phyloP scores from a whole-genome alignment of 352 stramenopile species.

The Globisporangium heterothallicum region DNA sequence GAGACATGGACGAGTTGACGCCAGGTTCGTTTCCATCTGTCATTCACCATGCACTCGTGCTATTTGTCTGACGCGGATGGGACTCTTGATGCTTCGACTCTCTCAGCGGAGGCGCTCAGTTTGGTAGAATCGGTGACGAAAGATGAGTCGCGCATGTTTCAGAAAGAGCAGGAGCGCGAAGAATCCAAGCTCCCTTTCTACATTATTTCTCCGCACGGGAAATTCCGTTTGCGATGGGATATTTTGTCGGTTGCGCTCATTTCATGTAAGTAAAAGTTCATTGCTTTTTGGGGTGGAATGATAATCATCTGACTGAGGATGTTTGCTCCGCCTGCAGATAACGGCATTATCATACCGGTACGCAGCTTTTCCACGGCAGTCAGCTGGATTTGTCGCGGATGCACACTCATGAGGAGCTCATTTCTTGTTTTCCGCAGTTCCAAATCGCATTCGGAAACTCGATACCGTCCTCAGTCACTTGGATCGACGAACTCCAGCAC shows the following conservation, averaged over 20 bases:
- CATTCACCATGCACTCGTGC: not conserved
- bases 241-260: constrained; percentile 65
- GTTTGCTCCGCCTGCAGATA: constrained; percentile 34
- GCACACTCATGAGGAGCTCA: not conserved
- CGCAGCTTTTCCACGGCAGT: too few species aligned
- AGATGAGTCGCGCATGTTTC: constrained; percentile 86
- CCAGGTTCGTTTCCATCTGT: constrained; percentile 30
- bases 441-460: constrained; percentile 51
- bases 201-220: constrained; percentile 68
- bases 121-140: constrained; percentile 73
- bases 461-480: constrained; percentile 12
- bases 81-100: not conserved
- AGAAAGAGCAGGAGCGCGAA: constrained; percentile 78
- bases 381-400: constrained; percentile 2
- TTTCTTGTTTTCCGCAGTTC: constrained; percentile 33
- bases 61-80: not conserved
- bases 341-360: constrained; percentile 66
- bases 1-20: constrained; percentile 76
- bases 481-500: constrained; percentile 50
- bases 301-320: not conserved
- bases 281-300: not conserved
- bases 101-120: constrained; percentile 60
- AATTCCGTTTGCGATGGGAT: constrained; percentile 76
- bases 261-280: constrained; percentile 35
- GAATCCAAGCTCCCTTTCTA: constrained; percentile 75